Conservation (phyloP, 257 asterid genomes). For the Solanum dulcamara region DNA sequence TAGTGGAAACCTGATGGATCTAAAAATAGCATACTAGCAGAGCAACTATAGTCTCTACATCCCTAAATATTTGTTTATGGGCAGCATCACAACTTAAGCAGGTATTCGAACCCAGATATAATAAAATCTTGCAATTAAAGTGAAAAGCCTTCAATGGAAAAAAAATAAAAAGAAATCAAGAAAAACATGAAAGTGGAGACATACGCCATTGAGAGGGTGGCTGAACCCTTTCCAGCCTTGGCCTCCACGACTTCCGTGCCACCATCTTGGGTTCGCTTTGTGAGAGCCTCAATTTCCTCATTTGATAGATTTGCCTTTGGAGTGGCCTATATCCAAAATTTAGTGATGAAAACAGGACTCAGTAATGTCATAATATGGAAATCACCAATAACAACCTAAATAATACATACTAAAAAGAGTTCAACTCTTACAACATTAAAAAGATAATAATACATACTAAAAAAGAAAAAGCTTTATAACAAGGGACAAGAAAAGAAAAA, state of each 20-base stretch:
- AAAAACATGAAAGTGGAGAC: conserved; percentile 9
- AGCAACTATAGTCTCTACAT: background rate
- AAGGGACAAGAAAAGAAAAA: background rate
- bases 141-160: background rate
- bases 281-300: conserved; percentile 63
- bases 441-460: background rate
- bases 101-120: background rate
- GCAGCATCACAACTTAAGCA: background rate
- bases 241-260: conserved; percentile 98
- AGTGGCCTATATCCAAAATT: conserved; percentile 36
- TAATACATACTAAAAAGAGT: background rate
- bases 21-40: background rate
- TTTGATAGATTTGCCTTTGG: conserved; percentile 66
- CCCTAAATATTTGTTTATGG: background rate
- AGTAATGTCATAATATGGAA: background rate
- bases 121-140: background rate
- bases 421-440: background rate
- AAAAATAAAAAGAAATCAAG: background rate
- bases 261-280: conserved; percentile 94
- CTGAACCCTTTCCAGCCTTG: conserved; percentile 98
- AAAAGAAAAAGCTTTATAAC: background rate
- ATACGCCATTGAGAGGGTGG: conserved; percentile 99
- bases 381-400: background rate
- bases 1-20: background rate
- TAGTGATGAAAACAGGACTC: background rate